Evolutionary conservation across 2,329 filamentous ascomycete species (phyloP), one percentile per base, ranked within the genome.

Genomic region (Rhynchosporium secalis): DNA sequence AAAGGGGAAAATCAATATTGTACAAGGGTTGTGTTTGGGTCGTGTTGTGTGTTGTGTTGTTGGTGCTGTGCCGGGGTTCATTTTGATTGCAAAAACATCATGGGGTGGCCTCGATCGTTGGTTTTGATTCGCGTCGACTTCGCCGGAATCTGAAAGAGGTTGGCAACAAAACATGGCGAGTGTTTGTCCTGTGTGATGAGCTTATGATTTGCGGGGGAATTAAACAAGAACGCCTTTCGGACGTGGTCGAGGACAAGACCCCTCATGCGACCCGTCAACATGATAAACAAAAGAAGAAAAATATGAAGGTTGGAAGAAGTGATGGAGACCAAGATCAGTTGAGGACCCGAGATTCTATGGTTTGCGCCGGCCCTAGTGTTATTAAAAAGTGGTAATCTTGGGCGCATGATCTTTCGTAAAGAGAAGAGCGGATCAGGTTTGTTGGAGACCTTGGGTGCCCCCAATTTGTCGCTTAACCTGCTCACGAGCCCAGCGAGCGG

Each of bases 401-500:
- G 66, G 67, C 65, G 61, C 64, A 58, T 62, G 45, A 29, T 49
- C 51, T 58, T 45, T 55, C 46, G 58, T 54, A 58, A 54, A 46
- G 51, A 31, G 26, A 63, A 52, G 55, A 52, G 41, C 38, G 15
- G 52, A 66, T 75, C 72, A 74, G 56, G 73, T 73, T 66, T 74
- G 72, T 66, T 72, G 69, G 13, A 70, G 63, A 41, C 70, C 69
- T 61, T 72, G 68, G 46, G 76, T 72, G 67, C 84, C 84, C 62
- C 83, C 83, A 58, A 87, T 78, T 78, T 99, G 95, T 72, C 92
- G 90, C 84, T 97, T 98, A 76, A 98, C 93, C 76, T 97, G 92
- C 78, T 98, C 95, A 65, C 94, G 89, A 66, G 95, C 93, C 95
- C 95, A 99, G 72, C 94, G 90, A 74, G 95, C 95, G 52, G 95